Evolutionary conservation across 176 grass and related monocot species (phyloP).

Genomic region (Cenchrus fungigraminus): DNA sequence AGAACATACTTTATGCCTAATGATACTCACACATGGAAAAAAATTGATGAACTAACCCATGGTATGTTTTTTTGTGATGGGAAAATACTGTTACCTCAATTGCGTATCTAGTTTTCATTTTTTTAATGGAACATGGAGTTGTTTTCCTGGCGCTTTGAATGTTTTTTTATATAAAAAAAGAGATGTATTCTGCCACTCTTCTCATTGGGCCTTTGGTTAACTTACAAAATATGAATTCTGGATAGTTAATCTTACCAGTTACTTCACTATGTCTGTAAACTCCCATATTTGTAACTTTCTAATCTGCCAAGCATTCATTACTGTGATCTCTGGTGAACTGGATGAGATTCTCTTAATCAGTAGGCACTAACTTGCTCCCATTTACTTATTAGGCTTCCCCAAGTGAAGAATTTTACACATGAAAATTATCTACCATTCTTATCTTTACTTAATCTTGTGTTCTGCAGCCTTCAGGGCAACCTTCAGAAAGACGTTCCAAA

Average conservation of each 20-base stretch:
- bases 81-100: slow-evolving; percentile 26
- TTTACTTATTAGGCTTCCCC: background rate
- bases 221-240: slow-evolving; percentile 23
- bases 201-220: slow-evolving; percentile 9
- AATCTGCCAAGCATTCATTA: background rate
- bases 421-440: slow-evolving; percentile 34
- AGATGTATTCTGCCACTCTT: slow-evolving; percentile 14
- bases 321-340: slow-evolving; percentile 21
- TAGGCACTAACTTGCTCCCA: background rate
- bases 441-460: slow-evolving; percentile 36
- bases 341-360: slow-evolving; percentile 8
- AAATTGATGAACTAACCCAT: background rate
- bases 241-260: background rate
- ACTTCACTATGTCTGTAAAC: background rate
- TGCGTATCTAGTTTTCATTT: background rate
- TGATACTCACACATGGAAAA: background rate
- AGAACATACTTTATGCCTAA: background rate
- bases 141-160: background rate
- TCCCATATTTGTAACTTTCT: slow-evolving; percentile 9
- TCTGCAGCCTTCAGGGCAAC: slow-evolving; percentile 36
- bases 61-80: background rate
- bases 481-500: slow-evolving; percentile 58
- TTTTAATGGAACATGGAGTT: background rate
- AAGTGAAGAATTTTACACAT: slow-evolving; percentile 22
- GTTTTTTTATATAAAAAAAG: background rate